Percentiles rank a stretch among this genome's conserved stretches.
Conservation (phyloP, 306 rosid species). For the Inga leiocalycina region DNA sequence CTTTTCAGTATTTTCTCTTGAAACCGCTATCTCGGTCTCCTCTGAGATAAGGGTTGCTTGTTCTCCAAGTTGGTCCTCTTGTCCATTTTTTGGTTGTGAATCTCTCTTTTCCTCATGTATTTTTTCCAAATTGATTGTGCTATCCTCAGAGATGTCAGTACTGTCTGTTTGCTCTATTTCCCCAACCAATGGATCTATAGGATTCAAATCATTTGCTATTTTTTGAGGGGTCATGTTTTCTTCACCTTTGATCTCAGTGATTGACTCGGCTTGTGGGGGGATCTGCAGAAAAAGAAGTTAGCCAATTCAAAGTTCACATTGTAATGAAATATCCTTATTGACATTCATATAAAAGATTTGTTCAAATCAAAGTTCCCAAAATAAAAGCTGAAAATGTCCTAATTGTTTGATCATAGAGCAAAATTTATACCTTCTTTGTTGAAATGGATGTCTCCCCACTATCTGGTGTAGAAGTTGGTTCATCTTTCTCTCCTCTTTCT, state of each 20-base stretch:
- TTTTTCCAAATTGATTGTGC: constrained; percentile 11
- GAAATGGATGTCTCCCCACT: constrained; percentile 15
- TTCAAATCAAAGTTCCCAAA: background rate
- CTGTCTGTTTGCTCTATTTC: no score
- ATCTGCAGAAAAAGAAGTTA: no score
- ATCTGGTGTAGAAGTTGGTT: constrained; percentile 19
- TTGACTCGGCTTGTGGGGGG: no score
- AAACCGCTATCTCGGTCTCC: constrained; percentile 21
- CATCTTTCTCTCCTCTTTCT: constrained; percentile 20
- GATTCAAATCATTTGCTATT: no score
- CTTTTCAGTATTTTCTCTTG: constrained; percentile 13
- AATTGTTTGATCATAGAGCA: background rate
- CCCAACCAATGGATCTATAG: no score
- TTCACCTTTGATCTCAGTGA: no score
- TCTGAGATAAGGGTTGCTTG: constrained; percentile 16
- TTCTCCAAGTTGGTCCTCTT: constrained; percentile 6
- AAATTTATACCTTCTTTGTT: constrained; percentile 32
- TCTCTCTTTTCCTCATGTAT: constrained; percentile 1
- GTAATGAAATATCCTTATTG: no score
- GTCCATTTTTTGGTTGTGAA: constrained; percentile 32
- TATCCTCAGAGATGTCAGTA: constrained; percentile 24
- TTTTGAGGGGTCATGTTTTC: no score
- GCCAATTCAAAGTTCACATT: no score
- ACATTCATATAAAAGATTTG: no score
- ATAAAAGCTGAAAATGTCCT: constrained; percentile 3